A percentile compares a stretch with the other conserved stretches of the same genome.
Conservation (phyloP, 2,329 filamentous ascomycete species). For the Monascus ruber region DNA sequence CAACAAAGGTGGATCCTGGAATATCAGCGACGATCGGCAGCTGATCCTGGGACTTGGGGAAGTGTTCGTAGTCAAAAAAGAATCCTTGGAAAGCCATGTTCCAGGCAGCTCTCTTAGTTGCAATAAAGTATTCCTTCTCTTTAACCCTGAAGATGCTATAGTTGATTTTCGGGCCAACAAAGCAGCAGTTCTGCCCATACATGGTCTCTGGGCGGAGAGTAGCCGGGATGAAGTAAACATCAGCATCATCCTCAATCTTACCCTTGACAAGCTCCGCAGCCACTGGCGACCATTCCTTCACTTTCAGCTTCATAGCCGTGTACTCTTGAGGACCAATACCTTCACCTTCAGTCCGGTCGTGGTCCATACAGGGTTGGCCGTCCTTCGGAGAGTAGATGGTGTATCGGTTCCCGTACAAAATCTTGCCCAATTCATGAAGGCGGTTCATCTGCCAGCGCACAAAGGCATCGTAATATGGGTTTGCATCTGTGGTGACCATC, state of each 20-base stretch:
- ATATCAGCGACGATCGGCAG: constrained; percentile 65
- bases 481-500: constrained; percentile 90
- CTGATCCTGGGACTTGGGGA: constrained; percentile 53
- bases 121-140: constrained; percentile 69
- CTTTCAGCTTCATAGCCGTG: constrained; percentile 79
- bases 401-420: constrained; percentile 86
- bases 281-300: constrained; percentile 75
- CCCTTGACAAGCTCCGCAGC: constrained; percentile 60
- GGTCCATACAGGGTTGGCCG: constrained; percentile 77
- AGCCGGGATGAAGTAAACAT: constrained; percentile 81
- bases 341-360: constrained; percentile 71
- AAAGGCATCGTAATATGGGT: constrained; percentile 93
- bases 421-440: constrained; percentile 78
- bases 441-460: constrained; percentile 96
- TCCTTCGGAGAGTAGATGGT: constrained; percentile 90
- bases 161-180: constrained; percentile 77
- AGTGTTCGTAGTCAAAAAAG: constrained; percentile 47
- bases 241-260: constrained; percentile 66
- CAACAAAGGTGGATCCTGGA: constrained; percentile 67
- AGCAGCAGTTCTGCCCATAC: constrained; percentile 96
- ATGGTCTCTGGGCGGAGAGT: constrained; percentile 94
- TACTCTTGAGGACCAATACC: constrained; percentile 83
- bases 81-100: constrained; percentile 96
- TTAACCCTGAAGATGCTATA: constrained; percentile 80
- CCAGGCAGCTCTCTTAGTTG: constrained; percentile 70